Base-by-base conservation (phyloP, 2,329 filamentous ascomycete genomes). In the Bisporella sp. region DNA sequence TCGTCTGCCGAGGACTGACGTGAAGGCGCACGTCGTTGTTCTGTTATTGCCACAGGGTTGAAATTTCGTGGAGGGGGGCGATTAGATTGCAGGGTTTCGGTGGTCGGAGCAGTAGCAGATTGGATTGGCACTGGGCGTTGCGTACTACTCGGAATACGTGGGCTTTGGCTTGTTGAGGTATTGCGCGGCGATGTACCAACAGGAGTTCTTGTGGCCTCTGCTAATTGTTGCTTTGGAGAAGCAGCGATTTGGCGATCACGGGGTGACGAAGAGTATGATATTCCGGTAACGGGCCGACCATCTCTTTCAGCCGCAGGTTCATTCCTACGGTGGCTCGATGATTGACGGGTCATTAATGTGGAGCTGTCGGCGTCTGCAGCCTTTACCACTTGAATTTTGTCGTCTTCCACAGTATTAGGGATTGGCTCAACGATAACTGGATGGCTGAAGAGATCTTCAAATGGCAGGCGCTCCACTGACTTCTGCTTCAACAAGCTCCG, bases 401-500 rank as follows among this genome's bases (percentile, higher is more conserved):
- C 90, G 62, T 95, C 89, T 41, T 84, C 85, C 5, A 90, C 82
- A 31, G 95, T 72, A 5, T 85, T 87, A 1, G 90, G 89, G 60
- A 96, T 96, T 4, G 84, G 78, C 21, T 77, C 78, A 9, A 78
- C 80, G 47, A 96, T 80, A 31, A 93, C 82, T 31, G 77, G 70
- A 63, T 92, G 84, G 12, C 72, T 73, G 69, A 97, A 97, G 66
- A 96, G 93, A 56, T 85, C 82, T 47, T 89, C 83, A 60, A 96
- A 97, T 50, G 82, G 87, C 66, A 96, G 78, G 51, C 93, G 79
- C 66, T 96, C 89, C 5, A 88, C 81, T 0, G 93, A 89, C 53
- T 84, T 92, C 52, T 88, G 82, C 72, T 92, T 96, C 56, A 99
- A 72, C 12, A 99, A 75, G 39, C 77, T 78, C 41, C 89, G 81